phyloP scores from a whole-genome alignment of 1,139 yeast species.

The Kodamaea sp. region DNA sequence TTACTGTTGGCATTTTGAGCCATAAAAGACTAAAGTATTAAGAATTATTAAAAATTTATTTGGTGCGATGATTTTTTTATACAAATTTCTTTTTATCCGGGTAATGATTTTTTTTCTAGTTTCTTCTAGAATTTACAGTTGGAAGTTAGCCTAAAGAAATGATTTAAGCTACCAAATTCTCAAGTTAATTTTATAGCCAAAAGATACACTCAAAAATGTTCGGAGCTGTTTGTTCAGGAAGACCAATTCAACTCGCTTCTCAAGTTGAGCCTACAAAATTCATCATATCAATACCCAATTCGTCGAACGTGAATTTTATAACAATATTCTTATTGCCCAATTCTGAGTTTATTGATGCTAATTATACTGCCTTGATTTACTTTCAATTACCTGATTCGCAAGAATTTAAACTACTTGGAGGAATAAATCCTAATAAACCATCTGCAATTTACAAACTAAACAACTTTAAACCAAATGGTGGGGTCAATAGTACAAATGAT shows the following conservation, averaged over 20 bases:
- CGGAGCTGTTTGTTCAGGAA: slow-evolving; percentile 56
- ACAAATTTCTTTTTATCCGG: too few relatives aligned
- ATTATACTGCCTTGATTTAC: slow-evolving; percentile 78
- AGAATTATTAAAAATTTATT: too few relatives aligned
- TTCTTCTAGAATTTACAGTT: too few relatives aligned
- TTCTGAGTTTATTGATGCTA: slow-evolving; percentile 56
- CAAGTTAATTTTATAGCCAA: too few relatives aligned
- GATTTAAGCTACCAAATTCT: too few relatives aligned
- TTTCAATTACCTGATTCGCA: slow-evolving; percentile 70
- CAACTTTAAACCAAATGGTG: slow-evolving; percentile 33
- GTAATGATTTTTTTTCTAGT: too few relatives aligned
- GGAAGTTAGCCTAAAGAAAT: too few relatives aligned
- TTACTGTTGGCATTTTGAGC: not conserved
- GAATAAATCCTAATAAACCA: slow-evolving; percentile 71
- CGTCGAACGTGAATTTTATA: slow-evolving; percentile 63
- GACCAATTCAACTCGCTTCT: slow-evolving; percentile 52
- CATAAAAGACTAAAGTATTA: too few relatives aligned
- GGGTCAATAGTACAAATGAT: slow-evolving; percentile 33
- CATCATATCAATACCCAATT: slow-evolving; percentile 59
- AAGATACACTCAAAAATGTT: slow-evolving; percentile 30
- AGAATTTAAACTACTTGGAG: slow-evolving; percentile 78
- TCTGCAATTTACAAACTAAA: slow-evolving; percentile 87
- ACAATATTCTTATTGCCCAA: slow-evolving; percentile 77
- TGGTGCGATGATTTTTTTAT: too few relatives aligned
- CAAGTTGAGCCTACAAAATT: slow-evolving; percentile 65